Percentiles rank a stretch among this genome's conserved stretches.
phyloP scores from a whole-genome alignment of 805 yeast genomes.

The Tetrapisispora arboricola region DNA sequence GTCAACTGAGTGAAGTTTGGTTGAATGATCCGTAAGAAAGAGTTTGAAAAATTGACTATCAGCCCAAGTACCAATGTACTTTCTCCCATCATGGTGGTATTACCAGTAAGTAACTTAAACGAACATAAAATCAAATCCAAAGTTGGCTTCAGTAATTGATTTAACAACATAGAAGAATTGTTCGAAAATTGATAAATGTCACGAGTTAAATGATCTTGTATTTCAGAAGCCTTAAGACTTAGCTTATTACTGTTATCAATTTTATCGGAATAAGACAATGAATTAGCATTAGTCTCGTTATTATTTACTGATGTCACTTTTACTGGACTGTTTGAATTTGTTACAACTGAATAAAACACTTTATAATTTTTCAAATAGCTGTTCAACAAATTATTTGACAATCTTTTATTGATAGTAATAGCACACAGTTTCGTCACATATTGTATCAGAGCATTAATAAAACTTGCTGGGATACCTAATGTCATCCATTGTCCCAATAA shows the following conservation, averaged over 20 bases:
- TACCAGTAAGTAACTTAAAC: constrained; percentile 51
- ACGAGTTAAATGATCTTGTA: constrained; percentile 43
- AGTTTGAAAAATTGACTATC: constrained; percentile 71
- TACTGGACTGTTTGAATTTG: constrained; percentile 3
- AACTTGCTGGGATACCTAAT: constrained; percentile 77
- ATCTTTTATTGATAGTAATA: constrained; percentile 47
- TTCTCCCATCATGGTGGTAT: constrained; percentile 43
- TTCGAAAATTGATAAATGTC: constrained; percentile 67
- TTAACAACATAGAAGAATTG: constrained; percentile 64
- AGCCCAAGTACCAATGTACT: constrained; percentile 71
- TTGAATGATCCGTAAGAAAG: constrained; percentile 60
- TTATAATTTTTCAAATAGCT: constrained; percentile 56
- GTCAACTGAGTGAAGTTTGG: constrained; percentile 85
- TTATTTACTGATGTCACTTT: neutral
- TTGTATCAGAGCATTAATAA: constrained; percentile 60
- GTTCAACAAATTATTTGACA: constrained; percentile 55
- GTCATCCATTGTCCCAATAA: constrained; percentile 65
- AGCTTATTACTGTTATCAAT: neutral
- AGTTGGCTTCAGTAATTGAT: constrained; percentile 75
- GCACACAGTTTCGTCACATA: constrained; percentile 52
- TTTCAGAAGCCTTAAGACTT: constrained; percentile 9
- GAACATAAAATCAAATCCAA: constrained; percentile 74
- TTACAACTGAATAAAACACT: constrained; percentile 22
- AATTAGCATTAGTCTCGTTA: neutral
- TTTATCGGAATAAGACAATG: too few species aligned